These are phyloP conservation scores for Coemansia aciculifera DNA, from an alignment of 192 early-diverging fungal genomes.

Conservation along the genomic window DNA sequence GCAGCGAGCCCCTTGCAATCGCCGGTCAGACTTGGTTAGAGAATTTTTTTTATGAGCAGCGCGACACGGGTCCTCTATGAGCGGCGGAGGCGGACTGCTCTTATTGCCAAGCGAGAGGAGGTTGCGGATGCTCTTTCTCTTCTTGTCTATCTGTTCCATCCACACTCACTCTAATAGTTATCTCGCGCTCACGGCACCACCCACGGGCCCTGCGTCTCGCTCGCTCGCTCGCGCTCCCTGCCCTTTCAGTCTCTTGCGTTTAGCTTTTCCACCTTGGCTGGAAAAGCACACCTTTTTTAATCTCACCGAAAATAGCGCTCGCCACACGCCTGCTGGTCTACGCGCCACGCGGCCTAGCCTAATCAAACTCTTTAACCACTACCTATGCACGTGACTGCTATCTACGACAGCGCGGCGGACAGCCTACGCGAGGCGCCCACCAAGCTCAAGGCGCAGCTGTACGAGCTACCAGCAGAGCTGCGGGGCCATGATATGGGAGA, in stretches of 20 bases:
- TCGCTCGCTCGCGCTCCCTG: not conserved
- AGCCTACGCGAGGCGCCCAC: not conserved
- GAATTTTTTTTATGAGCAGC: not conserved
- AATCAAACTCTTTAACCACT: not conserved
- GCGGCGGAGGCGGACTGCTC: not conserved
- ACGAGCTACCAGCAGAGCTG: slow-evolving; percentile 25
- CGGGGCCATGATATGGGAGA: slow-evolving; percentile 10
- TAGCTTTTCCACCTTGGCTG: not conserved
- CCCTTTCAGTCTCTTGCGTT: not conserved
- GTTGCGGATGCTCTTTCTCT: not conserved
- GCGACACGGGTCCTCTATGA: not conserved
- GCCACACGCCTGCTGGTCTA: slow-evolving; percentile 1
- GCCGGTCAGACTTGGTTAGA: not conserved
- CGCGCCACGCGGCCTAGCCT: slow-evolving; percentile 3
- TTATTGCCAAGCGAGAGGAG: not conserved
- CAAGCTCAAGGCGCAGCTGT: slow-evolving; percentile 13
- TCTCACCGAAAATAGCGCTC: slow-evolving; percentile 2
- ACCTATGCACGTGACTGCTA: not conserved
- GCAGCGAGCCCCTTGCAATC: not conserved
- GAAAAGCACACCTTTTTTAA: not conserved
- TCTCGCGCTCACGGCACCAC: not conserved
- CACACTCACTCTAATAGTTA: not conserved
- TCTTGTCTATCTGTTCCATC: not conserved
- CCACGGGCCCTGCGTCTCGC: not conserved
- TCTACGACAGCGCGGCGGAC: not conserved